phyloP scores from a whole-genome alignment of 2,329 filamentous ascomycete species.

The Calonectria leucothoes region DNA sequence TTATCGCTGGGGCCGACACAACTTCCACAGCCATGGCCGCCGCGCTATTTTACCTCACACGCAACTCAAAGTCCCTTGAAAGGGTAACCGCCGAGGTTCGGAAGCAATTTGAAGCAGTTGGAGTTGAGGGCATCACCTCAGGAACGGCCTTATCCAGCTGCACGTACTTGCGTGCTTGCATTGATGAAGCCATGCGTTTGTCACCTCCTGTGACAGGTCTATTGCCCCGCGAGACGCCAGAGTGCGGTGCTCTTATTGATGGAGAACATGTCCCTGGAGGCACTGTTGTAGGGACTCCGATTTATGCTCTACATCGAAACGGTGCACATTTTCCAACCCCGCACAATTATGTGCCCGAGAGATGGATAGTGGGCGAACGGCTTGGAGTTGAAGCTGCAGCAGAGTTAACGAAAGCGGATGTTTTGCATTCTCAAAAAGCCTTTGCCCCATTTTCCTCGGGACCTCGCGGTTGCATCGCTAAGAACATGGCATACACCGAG shows the following conservation, averaged over 20 bases:
- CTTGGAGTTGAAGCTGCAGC: not conserved
- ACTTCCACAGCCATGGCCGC: not conserved
- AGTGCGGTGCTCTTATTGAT: not conserved
- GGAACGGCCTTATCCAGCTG: constrained; percentile 37
- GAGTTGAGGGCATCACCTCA: not conserved
- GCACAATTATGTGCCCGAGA: not conserved
- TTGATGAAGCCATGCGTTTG: not conserved
- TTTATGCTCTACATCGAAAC: not conserved
- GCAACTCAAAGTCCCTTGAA: not conserved
- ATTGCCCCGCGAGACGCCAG: not conserved
- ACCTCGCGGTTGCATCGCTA: not conserved
- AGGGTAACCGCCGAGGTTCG: not conserved
- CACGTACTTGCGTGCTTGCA: constrained; percentile 20
- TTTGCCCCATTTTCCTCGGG: not conserved
- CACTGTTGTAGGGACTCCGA: not conserved
- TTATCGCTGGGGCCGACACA: not conserved
- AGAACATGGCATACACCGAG: not conserved
- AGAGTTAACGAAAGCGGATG: not conserved
- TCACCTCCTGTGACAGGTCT: not conserved
- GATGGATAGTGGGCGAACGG: not conserved
- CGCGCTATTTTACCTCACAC: not conserved
- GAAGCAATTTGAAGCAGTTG: not conserved
- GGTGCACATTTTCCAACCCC: not conserved
- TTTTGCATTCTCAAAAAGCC: not conserved
- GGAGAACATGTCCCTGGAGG: not conserved